Evolutionary conservation across 192 early-diverging fungal species (phyloP), one percentile per base, ranked within the genome.

Genomic region (Umbelopsis ramanniana): DNA sequence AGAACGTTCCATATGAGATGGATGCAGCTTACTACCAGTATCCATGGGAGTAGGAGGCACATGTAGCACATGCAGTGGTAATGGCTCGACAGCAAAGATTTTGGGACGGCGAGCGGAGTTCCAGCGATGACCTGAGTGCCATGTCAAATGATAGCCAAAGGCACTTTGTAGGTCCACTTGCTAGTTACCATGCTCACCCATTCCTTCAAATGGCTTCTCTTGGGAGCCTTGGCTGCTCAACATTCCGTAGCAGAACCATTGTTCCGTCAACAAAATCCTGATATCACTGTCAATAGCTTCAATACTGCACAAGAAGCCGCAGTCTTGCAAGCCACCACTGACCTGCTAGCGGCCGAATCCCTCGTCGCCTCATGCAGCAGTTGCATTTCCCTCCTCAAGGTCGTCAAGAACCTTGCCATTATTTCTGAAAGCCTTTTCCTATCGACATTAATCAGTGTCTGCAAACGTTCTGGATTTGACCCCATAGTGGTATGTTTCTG

Each of bases 401-500:
- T 76, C 9, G 54, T 81, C 50, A 86, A 86, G 50, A 81, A 79
- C 26, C 52, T 86, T 26, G 74, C 84, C 3, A 82, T 74, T 50
- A 52, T 82, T 19, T 83, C 82, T 48, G 79, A 80, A 66, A 75
- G 74, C 37, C 74, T 83, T 53, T 71, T 83, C 11, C 23, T 83
- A 40, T 74, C 71, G 45, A 74, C 78, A 6, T 68, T 79, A 11
- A 24, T 46, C 52, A 33, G 46, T 17, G 40, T 24, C 8, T 74
- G 40, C 6, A 46, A 37, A 43, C 57, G 57, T 67, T 14, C 53
- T 15, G 26, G 24, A 11, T 53, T 57, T 46, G 55, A 35, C 43
- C 60, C 52, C 3, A 38, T 22, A 37, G 70, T 52, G 35, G 52
- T 43, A 55, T 40, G 67, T 54, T 45, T 55, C 11, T 43, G 40